A percentile compares a stretch with the other conserved stretches of the same genome.
phyloP scores from a whole-genome alignment of 1,284 basidiomycete species.

The Cutaneotrichosporon sp. region DNA sequence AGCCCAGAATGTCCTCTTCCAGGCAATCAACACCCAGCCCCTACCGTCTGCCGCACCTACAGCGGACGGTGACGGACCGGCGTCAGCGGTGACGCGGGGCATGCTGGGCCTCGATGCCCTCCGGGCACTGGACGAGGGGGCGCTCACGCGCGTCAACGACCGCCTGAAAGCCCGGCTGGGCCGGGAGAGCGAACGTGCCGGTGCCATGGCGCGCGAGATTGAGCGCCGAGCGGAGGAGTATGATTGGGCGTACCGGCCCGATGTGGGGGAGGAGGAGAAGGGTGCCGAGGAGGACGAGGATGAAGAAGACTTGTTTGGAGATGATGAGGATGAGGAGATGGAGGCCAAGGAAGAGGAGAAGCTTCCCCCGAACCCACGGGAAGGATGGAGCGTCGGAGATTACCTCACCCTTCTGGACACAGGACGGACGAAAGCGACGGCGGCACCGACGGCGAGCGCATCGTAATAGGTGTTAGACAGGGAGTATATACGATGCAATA shows the following conservation, averaged over 20 bases:
- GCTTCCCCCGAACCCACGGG: slow-evolving; percentile 23
- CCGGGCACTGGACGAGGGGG: slow-evolving; percentile 20
- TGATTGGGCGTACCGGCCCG: slow-evolving; percentile 33
- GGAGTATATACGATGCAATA: too few species aligned
- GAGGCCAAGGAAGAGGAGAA: slow-evolving; percentile 10
- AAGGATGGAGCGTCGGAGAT: slow-evolving; percentile 32
- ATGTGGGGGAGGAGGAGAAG: slow-evolving; percentile 22
- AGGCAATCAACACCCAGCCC: slow-evolving; percentile 30
- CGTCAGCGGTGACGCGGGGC: background rate
- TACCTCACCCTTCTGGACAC: slow-evolving; percentile 36
- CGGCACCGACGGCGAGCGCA: background rate
- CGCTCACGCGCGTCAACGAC: slow-evolving; percentile 12
- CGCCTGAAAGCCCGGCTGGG: slow-evolving; percentile 20
- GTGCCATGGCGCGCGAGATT: slow-evolving; percentile 26
- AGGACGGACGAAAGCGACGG: slow-evolving; percentile 12
- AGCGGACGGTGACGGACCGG: background rate
- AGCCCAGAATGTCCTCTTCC: slow-evolving; percentile 34
- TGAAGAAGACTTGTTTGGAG: slow-evolving; percentile 20
- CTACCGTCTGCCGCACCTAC: slow-evolving; percentile 11
- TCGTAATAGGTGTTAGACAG: background rate
- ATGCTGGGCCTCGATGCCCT: slow-evolving; percentile 14
- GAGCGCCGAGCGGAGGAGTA: slow-evolving; percentile 24
- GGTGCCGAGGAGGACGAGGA: slow-evolving; percentile 22
- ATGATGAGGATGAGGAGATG: slow-evolving; percentile 17
- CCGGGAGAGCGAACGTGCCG: slow-evolving; percentile 20